Evolutionary conservation across 108 stramenopile genomes (phyloP).

Genomic region (Cyclotella choctawhatcheeana): DNA sequence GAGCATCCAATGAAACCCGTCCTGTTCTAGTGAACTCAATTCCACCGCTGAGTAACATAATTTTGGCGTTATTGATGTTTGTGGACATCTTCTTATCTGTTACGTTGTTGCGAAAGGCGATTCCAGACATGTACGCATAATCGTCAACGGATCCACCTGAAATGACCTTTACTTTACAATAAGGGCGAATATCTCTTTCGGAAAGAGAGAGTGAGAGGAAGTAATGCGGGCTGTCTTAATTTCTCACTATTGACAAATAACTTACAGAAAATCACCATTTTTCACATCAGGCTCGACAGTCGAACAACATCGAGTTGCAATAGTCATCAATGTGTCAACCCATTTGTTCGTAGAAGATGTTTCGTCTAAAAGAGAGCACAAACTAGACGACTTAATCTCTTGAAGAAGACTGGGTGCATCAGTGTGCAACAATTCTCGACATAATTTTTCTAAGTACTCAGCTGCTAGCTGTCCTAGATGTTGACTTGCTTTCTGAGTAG

Average conservation of each 20-base stretch:
- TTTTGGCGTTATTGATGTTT: slow-evolving; percentile 80
- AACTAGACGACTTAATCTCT: slow-evolving; percentile 44
- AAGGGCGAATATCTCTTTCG: slow-evolving; percentile 65
- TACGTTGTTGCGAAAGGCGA: slow-evolving; percentile 92
- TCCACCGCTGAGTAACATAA: slow-evolving; percentile 91
- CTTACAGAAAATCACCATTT: slow-evolving; percentile 83
- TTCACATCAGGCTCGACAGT: slow-evolving; percentile 92
- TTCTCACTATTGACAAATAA: no score
- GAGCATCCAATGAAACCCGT: slow-evolving; percentile 85
- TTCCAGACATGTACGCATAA: slow-evolving; percentile 88
- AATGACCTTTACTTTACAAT: slow-evolving; percentile 79
- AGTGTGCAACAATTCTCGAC: slow-evolving; percentile 57
- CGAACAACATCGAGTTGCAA: slow-evolving; percentile 81
- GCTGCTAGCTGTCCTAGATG: slow-evolving; percentile 71
- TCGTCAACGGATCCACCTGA: slow-evolving; percentile 83
- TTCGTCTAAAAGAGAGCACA: slow-evolving; percentile 27
- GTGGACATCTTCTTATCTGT: slow-evolving; percentile 87
- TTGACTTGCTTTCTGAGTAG: slow-evolving; percentile 36
- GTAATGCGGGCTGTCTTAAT: no score
- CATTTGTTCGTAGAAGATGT: slow-evolving; percentile 49
- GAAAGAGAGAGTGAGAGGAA: no score
- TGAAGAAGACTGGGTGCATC: slow-evolving; percentile 79
- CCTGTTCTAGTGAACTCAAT: slow-evolving; percentile 94
- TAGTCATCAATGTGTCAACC: slow-evolving; percentile 78
- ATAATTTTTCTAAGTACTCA: slow-evolving; percentile 75